phyloP scores from a whole-genome alignment of 164 flowering plant genomes.

The Echeveria elegans region DNA sequence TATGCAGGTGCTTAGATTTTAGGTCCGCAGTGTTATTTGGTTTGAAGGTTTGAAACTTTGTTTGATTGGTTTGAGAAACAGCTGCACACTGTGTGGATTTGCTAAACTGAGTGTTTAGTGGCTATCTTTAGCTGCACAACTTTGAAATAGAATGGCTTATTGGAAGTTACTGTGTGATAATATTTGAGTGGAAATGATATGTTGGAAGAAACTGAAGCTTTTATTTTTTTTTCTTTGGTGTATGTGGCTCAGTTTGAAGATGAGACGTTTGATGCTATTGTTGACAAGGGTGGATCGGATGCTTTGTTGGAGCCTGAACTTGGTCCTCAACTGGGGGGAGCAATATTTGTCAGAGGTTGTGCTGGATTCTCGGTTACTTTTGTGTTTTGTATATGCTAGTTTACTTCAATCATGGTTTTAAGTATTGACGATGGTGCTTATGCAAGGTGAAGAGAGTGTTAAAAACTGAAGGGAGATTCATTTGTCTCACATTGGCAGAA shows the following conservation, averaged over 20 bases:
- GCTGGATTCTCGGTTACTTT: neutral
- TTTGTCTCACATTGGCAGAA: slow-evolving; percentile 85
- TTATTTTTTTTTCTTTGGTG: neutral
- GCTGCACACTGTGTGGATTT: neutral
- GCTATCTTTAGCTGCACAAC: neutral
- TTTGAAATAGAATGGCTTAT: too few relatives aligned
- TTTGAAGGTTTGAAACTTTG: neutral
- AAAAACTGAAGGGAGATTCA: slow-evolving; percentile 53
- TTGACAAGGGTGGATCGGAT: slow-evolving; percentile 97
- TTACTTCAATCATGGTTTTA: neutral
- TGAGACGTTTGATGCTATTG: slow-evolving; percentile 56
- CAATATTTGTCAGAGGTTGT: slow-evolving; percentile 78
- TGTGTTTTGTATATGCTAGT: neutral
- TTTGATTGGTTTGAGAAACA: neutral
- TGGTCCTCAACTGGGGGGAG: slow-evolving; percentile 67
- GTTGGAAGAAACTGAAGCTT: neutral
- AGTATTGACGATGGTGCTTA: slow-evolving; percentile 5
- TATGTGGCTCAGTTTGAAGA: slow-evolving; percentile 44
- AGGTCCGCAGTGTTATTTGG: too few relatives aligned
- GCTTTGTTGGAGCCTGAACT: slow-evolving; percentile 94
- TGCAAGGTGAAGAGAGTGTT: slow-evolving; percentile 80
- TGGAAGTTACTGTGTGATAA: too few relatives aligned
- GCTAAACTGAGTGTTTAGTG: neutral
- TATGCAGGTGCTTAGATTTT: too few relatives aligned
- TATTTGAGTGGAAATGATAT: neutral